A percentile compares a stretch with the other conserved stretches of the same genome.
These are phyloP conservation scores for Guadua angustifolia DNA, from an alignment of 176 grass and related monocot genomes.

Conservation along the genomic window DNA sequence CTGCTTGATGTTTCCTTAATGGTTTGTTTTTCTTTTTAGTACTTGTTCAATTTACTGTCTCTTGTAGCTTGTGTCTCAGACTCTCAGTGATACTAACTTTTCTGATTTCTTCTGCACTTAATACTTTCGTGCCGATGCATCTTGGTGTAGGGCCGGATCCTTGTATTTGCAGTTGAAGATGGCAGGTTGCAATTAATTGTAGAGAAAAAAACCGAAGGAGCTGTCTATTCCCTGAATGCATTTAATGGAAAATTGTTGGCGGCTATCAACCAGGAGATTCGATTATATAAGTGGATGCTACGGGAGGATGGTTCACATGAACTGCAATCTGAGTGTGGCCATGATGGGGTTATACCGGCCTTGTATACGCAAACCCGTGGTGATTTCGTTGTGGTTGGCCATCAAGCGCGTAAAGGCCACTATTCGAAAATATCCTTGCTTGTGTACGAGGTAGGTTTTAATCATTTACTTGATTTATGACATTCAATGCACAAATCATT, in stretches of 20 bases:
- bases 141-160: conserved; percentile 73
- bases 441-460: conserved; percentile 72
- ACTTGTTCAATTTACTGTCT: conserved; percentile 4
- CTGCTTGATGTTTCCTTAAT: not conserved
- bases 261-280: conserved; percentile 95
- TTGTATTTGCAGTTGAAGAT: conserved; percentile 91
- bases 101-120: conserved; percentile 9
- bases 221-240: conserved; percentile 84
- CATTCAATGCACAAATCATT: not conserved
- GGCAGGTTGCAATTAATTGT: conserved; percentile 78
- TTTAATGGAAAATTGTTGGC: conserved; percentile 96
- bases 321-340: conserved; percentile 84
- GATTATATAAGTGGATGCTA: conserved; percentile 78
- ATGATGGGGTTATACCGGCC: conserved; percentile 86
- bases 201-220: conserved; percentile 93
- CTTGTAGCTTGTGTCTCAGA: not conserved
- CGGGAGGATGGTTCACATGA: conserved; percentile 78
- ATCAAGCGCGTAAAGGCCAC: no score
- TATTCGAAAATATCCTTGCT: conserved; percentile 89
- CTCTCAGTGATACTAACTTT: not conserved
- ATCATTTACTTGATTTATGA: conserved; percentile 1
- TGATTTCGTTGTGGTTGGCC: conserved; percentile 92
- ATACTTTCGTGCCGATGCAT: conserved; percentile 18
- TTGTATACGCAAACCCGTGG: conserved; percentile 92
- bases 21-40: not conserved